Conservation (phyloP, 768 basidiomycete species). For the Guyanaporus albipodus region DNA sequence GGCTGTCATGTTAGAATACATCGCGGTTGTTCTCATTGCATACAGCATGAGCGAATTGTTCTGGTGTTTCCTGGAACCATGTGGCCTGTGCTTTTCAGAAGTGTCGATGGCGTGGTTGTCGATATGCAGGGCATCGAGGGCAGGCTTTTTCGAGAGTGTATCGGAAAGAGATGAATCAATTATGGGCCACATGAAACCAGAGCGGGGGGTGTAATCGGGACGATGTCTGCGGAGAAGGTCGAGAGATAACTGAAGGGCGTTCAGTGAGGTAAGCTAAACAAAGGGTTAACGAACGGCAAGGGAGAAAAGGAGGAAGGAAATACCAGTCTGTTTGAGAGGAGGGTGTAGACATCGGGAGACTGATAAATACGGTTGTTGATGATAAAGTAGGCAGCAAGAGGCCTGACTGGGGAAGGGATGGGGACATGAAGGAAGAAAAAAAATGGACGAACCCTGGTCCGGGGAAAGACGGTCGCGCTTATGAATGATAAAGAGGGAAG, state of each 20-base stretch:
- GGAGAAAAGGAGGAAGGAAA: constrained; percentile 15
- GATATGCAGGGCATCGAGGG: constrained; percentile 25
- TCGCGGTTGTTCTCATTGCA: constrained; percentile 77
- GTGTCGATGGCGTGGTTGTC: constrained; percentile 19
- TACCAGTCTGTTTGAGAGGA: constrained; percentile 82
- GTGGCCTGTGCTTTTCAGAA: constrained; percentile 22
- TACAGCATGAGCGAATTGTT: constrained; percentile 67
- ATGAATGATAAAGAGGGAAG: constrained; percentile 83
- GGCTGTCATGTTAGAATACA: constrained; percentile 57
- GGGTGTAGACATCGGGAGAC: constrained; percentile 78
- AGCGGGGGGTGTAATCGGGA: constrained; percentile 80
- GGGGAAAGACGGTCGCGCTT: constrained; percentile 83
- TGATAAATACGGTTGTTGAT: constrained; percentile 88
- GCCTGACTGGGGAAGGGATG: constrained; percentile 48
- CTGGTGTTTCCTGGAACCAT: constrained; percentile 51
- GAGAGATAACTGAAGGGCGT: constrained; percentile 72
- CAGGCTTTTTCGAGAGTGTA: constrained; percentile 39
- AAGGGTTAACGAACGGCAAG: neutral
- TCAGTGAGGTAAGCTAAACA: constrained; percentile 60
- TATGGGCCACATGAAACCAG: constrained; percentile 84
- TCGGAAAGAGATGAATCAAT: constrained; percentile 48
- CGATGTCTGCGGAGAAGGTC: constrained; percentile 67
- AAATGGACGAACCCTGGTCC: constrained; percentile 60
- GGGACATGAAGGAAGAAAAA: neutral
- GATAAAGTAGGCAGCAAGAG: constrained; percentile 82